Evolutionary conservation across 2,329 filamentous ascomycete genomes (phyloP).

Genomic region (Tolypocladium tundrense): DNA sequence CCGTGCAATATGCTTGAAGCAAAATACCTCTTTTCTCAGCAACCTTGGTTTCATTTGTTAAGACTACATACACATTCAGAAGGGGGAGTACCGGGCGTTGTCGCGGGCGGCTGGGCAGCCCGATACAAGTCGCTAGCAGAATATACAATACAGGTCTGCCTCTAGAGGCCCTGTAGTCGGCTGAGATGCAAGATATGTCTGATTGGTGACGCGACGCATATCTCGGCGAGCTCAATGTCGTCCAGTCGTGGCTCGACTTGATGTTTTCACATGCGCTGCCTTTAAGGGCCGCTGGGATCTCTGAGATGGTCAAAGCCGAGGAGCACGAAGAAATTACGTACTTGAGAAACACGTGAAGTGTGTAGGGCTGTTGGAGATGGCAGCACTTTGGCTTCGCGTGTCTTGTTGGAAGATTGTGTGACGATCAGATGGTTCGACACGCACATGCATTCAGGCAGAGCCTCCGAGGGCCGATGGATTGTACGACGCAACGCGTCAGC

Average conservation of each 20-base stretch:
- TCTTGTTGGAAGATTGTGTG: no score
- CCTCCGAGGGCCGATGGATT: background rate
- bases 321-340: no score
- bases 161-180: background rate
- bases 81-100: conserved; percentile 14
- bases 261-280: background rate
- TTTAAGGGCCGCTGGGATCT: no score
- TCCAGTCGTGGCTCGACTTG: background rate
- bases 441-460: background rate
- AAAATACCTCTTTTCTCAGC: conserved; percentile 12
- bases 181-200: background rate
- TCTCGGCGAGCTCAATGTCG: background rate
- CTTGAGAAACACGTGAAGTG: no score
- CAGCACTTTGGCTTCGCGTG: no score
- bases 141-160: background rate
- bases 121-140: background rate
- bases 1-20: conserved; percentile 19
- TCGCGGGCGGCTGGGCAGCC: conserved; percentile 5
- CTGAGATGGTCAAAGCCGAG: no score
- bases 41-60: conserved; percentile 18
- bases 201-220: background rate
- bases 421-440: background rate
- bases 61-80: conserved; percentile 9
- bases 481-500: background rate
- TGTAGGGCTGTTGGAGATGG: no score